A percentile compares a stretch with the other conserved stretches of the same genome.
phyloP scores from a whole-genome alignment of 2,329 filamentous ascomycete species.

The Talaromyces rugulosus region DNA sequence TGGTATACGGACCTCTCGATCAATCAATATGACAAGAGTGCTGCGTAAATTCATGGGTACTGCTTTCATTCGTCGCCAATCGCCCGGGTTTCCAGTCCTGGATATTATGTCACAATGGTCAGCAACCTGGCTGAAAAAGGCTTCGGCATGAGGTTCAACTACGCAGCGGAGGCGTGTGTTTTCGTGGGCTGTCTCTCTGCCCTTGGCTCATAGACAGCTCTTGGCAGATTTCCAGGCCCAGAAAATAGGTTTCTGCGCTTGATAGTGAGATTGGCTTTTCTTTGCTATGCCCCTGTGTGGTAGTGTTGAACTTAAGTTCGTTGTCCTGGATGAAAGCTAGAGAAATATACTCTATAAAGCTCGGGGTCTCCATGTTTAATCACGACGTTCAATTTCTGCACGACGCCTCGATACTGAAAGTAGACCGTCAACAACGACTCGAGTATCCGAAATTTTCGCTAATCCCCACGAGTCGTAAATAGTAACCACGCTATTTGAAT shows the following conservation, averaged over 20 bases:
- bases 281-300: neutral
- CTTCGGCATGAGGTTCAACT: neutral
- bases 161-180: neutral
- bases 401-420: neutral
- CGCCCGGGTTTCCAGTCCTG: neutral
- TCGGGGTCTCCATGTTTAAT: neutral
- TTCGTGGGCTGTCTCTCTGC: neutral
- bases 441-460: neutral
- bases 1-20: neutral
- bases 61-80: neutral
- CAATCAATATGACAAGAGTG: neutral
- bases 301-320: neutral
- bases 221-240: neutral
- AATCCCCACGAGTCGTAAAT: neutral
- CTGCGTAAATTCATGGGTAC: neutral
- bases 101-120: neutral
- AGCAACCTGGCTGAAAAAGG: neutral
- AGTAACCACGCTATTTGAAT: neutral
- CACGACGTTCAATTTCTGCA: neutral
- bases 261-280: neutral
- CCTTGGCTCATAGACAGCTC: neutral
- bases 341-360: neutral
- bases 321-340: neutral
- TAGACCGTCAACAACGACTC: neutral
- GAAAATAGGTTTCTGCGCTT: neutral